A percentile compares a stretch with the other conserved stretches of the same genome.
Conservation (phyloP, 257 asterid genomes). For the Lantana camara region DNA sequence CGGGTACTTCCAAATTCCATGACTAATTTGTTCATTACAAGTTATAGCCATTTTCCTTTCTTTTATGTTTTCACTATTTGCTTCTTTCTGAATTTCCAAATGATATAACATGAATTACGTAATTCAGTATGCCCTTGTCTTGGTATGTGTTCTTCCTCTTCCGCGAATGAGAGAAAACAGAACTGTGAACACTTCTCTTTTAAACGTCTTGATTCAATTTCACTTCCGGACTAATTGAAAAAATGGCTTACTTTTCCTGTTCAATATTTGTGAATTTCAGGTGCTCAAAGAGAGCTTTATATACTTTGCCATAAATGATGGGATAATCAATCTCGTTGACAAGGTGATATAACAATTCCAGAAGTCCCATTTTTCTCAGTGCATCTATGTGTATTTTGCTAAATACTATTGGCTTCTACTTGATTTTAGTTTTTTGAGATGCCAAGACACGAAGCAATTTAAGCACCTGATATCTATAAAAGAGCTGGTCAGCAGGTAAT, state of each 20-base stretch:
- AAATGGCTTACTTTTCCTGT: conserved; percentile 7
- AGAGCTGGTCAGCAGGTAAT: conserved; percentile 99
- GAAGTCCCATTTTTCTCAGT: conserved; percentile 8
- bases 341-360: conserved; percentile 58
- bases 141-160: conserved; percentile 52
- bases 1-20: conserved; percentile 60
- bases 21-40: conserved; percentile 18
- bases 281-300: conserved; percentile 99
- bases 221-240: neutral
- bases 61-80: neutral
- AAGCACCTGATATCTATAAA: conserved; percentile 91
- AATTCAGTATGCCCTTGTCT: conserved; percentile 89
- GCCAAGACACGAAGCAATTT: conserved; percentile 98
- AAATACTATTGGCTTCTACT: conserved; percentile 20
- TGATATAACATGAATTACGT: conserved; percentile 49
- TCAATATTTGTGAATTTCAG: conserved; percentile 48
- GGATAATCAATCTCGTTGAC: conserved; percentile 96
- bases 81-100: neutral
- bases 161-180: neutral
- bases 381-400: conserved; percentile 16
- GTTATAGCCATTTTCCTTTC: neutral
- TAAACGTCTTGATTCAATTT: conserved; percentile 4
- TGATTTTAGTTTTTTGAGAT: conserved; percentile 93
- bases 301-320: conserved; percentile 94
- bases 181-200: neutral